Evolutionary conservation across 805 yeast species (phyloP).

Genomic region (Kuraishia cidri): DNA sequence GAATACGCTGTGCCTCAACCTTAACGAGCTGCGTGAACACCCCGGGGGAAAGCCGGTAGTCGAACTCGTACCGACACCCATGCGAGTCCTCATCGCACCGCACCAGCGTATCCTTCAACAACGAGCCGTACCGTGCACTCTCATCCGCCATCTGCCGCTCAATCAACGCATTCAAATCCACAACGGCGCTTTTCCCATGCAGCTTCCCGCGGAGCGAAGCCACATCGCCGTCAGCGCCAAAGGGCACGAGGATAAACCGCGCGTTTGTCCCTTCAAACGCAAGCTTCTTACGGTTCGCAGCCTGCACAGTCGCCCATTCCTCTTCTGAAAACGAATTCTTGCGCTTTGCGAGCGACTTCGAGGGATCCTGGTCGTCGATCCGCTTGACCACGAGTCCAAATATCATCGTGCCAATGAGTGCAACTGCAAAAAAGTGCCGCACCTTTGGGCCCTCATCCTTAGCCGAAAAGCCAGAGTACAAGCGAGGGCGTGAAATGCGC

Average conservation of each 20-base stretch:
- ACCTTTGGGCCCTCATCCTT: conserved; percentile 26
- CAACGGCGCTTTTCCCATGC: conserved; percentile 12
- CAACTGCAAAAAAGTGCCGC: conserved; percentile 29
- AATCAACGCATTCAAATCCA: conserved; percentile 44
- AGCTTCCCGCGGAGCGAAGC: conserved; percentile 5
- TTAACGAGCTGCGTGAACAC: conserved; percentile 41
- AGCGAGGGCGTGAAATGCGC: no score
- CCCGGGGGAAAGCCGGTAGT: conserved; percentile 27
- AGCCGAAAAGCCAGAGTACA: conserved; percentile 2
- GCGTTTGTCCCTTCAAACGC: conserved; percentile 11
- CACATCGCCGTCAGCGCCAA: conserved; percentile 6
- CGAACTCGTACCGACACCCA: conserved; percentile 17
- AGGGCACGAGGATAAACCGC: conserved; percentile 20
- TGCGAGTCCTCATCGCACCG: conserved; percentile 15
- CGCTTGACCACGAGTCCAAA: conserved; percentile 20
- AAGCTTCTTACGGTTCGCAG: conserved; percentile 19
- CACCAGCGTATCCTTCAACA: conserved; percentile 35
- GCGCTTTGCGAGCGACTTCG: conserved; percentile 16
- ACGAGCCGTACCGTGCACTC: conserved; percentile 36
- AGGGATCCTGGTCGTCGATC: conserved; percentile 20
- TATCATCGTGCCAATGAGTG: conserved; percentile 34
- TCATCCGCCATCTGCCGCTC: conserved; percentile 33
- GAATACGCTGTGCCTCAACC: conserved; percentile 18
- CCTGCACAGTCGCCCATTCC: conserved; percentile 31
- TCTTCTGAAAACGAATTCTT: conserved; percentile 35